Evolutionary conservation across 768 basidiomycete genomes (phyloP), one percentile per base, ranked within the genome.

Genomic region (Ramaria sp.): DNA sequence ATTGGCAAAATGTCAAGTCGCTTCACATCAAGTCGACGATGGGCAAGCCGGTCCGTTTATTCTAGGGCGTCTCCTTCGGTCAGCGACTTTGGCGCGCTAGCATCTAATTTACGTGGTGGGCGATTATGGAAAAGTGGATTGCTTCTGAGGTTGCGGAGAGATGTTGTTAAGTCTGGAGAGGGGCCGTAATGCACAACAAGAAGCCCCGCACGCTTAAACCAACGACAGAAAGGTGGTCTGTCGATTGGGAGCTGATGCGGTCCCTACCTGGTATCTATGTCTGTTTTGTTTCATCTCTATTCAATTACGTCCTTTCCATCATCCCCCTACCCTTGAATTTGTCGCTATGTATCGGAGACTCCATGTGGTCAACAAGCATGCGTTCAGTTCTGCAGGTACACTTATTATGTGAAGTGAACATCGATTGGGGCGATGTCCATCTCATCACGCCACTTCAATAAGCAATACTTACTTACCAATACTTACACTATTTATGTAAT

Each of bases 161-260:
- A 59, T 60, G 59, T 59, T 52, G 30, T 51, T 63, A 46, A 54
- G 56, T 27, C 59, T 31, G 59, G 61, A 62, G 57, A 63, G 59
- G 59, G 65, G 71, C 61, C 78, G 79, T 75, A 83, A 85, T 86
- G 89, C 91, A 91, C 70, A 82, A 87, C 82, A 91, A 77, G 83
- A 86, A 91, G 91, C 86, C 87, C 85, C 91, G 91, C 91, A 93
- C 91, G 91, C 91, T 93, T 93, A 77, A 78, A 92, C 91, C 91
- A 92, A 93, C 86, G 82, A 80, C 79, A 80, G 75, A 73, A 62
- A 59, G 63, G 66, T 67, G 71, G 76, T 69, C 37, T 57, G 46
- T 41, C 48, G 55, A 57, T 38, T 73, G 75, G 79, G 75, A 79
- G 81, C 75, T 83, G 88, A 90, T 88, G 89, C 88, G 88, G 88